Evolutionary conservation across 2,329 filamentous ascomycete genomes (phyloP).

Genomic region (Colletotrichum caudatum): DNA sequence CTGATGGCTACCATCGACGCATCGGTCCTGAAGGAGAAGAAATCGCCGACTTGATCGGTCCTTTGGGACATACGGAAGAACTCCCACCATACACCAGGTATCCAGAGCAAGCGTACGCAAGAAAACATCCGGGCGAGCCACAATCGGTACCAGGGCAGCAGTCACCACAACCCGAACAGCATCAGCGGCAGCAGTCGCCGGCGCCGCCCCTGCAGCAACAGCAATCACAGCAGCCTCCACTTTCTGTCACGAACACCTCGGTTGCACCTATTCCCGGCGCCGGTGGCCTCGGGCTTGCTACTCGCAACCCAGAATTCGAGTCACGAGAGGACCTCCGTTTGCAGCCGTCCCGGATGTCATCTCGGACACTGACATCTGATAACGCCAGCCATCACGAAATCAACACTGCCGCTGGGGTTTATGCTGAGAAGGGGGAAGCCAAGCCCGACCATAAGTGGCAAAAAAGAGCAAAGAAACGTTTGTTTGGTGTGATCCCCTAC

Average conservation of each 20-base stretch:
- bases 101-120: slow-evolving; percentile 76
- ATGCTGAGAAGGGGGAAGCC: slow-evolving; percentile 57
- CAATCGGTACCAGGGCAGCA: slow-evolving; percentile 19
- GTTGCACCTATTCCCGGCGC: slow-evolving; percentile 62
- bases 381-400: slow-evolving; percentile 64
- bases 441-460: slow-evolving; percentile 61
- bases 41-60: slow-evolving; percentile 85
- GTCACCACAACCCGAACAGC: slow-evolving; percentile 27
- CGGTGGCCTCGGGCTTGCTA: slow-evolving; percentile 71
- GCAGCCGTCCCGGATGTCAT: slow-evolving; percentile 63
- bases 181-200: slow-evolving; percentile 29
- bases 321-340: slow-evolving; percentile 67
- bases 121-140: slow-evolving; percentile 55
- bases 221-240: slow-evolving; percentile 22
- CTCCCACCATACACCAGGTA: slow-evolving; percentile 92
- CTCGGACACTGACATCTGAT: slow-evolving; percentile 64
- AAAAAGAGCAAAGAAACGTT: slow-evolving; percentile 63
- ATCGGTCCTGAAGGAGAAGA: slow-evolving; percentile 87
- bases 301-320: slow-evolving; percentile 72
- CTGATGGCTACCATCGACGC: slow-evolving; percentile 76
- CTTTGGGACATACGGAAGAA: slow-evolving; percentile 90
- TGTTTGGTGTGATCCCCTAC: slow-evolving; percentile 70
- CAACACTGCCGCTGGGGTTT: slow-evolving; percentile 61
- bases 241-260: slow-evolving; percentile 34
- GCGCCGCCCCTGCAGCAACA: slow-evolving; percentile 19